Conservation (phyloP, 306 rosid species). For the Vigna trinervia region DNA sequence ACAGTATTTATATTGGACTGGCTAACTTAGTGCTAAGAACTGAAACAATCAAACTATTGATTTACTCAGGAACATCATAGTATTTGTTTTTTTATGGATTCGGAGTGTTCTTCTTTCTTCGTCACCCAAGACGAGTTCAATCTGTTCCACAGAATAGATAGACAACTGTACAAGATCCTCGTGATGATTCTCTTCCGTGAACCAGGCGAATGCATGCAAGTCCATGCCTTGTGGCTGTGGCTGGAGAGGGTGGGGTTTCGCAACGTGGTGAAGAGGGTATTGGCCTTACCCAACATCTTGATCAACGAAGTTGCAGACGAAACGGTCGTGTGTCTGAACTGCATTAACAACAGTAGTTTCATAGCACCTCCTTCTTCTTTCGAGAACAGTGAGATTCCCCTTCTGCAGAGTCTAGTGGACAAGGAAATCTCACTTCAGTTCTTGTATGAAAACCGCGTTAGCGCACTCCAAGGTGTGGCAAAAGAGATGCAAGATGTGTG, state of each 20-base stretch:
- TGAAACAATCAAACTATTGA: background rate
- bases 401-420: constrained; percentile 56
- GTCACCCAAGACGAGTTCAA: constrained; percentile 59
- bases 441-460: constrained; percentile 32
- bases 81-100: constrained; percentile 28
- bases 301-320: constrained; percentile 75
- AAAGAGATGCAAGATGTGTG: constrained; percentile 49
- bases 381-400: constrained; percentile 46
- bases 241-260: constrained; percentile 62
- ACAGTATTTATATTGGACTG: background rate
- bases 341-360: constrained; percentile 39
- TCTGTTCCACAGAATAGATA: constrained; percentile 61
- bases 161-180: constrained; percentile 60
- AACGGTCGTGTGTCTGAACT: constrained; percentile 52
- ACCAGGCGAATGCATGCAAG: constrained; percentile 65
- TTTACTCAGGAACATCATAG: background rate
- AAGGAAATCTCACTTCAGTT: constrained; percentile 49
- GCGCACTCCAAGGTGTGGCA: constrained; percentile 44
- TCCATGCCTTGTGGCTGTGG: constrained; percentile 78
- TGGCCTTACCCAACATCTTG: constrained; percentile 50
- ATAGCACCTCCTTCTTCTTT: background rate
- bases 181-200: constrained; percentile 57
- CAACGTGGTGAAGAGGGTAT: constrained; percentile 48
- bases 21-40: background rate
- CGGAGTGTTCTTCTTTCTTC: background rate